Evolutionary conservation across 2,329 filamentous ascomycete genomes (phyloP).

Genomic region (Sclerotinia minor): DNA sequence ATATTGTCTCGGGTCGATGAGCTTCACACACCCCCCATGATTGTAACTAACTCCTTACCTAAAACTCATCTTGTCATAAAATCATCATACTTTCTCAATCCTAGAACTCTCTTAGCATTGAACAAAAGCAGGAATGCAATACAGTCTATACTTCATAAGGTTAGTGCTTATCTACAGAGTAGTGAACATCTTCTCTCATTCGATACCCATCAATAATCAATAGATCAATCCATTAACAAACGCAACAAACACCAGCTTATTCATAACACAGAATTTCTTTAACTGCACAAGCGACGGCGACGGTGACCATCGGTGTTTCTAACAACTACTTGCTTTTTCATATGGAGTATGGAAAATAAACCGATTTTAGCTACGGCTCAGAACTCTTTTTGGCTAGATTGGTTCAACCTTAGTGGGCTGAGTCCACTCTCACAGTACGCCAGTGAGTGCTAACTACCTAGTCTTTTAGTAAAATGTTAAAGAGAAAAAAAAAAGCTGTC

Average conservation of each 20-base stretch:
- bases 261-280: neutral
- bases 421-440: neutral
- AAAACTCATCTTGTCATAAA: no score
- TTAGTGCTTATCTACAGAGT: neutral
- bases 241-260: neutral
- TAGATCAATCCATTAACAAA: neutral
- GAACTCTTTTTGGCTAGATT: conserved; percentile 7
- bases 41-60: neutral
- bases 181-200: neutral
- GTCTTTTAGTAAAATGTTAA: conserved; percentile 11
- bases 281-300: neutral
- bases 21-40: no score
- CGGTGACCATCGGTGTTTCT: neutral
- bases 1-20: neutral
- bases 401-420: conserved; percentile 1
- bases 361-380: neutral
- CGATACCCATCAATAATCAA: no score
- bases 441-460: neutral
- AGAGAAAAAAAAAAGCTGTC: neutral
- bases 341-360: no score
- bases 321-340: neutral
- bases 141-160: neutral
- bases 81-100: no score
- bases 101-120: no score
- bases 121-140: neutral